Evolutionary conservation across 83 land plant species (phyloP).

Genomic region (Picea mariana): DNA sequence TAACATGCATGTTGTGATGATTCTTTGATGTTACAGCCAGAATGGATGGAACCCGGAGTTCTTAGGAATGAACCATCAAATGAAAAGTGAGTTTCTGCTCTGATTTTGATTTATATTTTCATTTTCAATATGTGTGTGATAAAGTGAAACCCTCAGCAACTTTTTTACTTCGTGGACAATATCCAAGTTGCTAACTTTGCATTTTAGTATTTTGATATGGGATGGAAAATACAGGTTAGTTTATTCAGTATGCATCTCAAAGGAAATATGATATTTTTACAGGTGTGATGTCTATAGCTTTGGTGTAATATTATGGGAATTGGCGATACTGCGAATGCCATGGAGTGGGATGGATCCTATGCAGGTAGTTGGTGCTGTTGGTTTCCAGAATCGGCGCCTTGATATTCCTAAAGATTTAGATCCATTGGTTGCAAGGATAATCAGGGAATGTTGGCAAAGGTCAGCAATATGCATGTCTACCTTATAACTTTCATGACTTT

Average conservation of each 20-base stretch:
- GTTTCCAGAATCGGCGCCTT: conserved; percentile 85
- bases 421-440: conserved; percentile 81
- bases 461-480: conserved; percentile 22
- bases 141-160: background rate
- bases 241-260: background rate
- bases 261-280: conserved; percentile 4
- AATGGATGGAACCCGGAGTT: conserved; percentile 97
- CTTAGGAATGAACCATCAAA: conserved; percentile 92
- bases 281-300: conserved; percentile 97
- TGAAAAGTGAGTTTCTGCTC: conserved; percentile 72
- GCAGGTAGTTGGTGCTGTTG: conserved; percentile 97
- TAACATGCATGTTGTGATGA: background rate
- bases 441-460: conserved; percentile 90
- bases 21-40: no score
- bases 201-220: background rate
- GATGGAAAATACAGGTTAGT: background rate
- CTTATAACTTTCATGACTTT: no score
- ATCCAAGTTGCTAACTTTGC: background rate
- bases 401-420: conserved; percentile 88
- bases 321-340: conserved; percentile 85
- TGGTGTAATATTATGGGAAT: conserved; percentile 94
- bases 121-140: background rate
- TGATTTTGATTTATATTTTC: background rate
- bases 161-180: background rate
- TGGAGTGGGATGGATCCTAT: conserved; percentile 97